Evolutionary conservation across 805 yeast species (phyloP).

Genomic region (Clavispora carvajalis): DNA sequence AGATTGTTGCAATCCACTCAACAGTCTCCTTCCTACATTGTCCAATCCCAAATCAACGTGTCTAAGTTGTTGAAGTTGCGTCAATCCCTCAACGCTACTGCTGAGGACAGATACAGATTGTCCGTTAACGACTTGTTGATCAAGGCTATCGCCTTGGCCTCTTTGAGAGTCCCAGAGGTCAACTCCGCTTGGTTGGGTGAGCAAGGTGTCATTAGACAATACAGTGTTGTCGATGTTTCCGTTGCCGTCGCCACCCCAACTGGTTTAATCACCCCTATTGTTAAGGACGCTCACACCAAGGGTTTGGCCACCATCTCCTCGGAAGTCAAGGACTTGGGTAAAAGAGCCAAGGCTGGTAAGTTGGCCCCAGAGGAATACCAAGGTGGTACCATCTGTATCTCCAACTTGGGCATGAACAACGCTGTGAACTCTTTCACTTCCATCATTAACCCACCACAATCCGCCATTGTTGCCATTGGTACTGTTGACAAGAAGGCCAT

Average conservation of each 20-base stretch:
- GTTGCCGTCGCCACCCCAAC: conserved; percentile 99
- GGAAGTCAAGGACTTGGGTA: conserved; percentile 87
- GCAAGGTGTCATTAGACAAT: conserved; percentile 89
- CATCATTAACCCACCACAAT: conserved; percentile 96
- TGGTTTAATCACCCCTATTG: conserved; percentile 95
- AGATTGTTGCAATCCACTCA: conserved; percentile 85
- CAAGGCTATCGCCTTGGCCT: conserved; percentile 91
- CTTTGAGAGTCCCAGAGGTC: conserved; percentile 85
- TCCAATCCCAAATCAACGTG: conserved; percentile 81
- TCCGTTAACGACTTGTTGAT: conserved; percentile 92
- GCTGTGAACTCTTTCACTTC: conserved; percentile 94
- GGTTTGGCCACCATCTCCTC: conserved; percentile 80
- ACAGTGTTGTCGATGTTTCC: conserved; percentile 87
- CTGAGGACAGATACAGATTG: conserved; percentile 82
- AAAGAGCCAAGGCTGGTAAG: conserved; percentile 93
- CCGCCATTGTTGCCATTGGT: conserved; percentile 90
- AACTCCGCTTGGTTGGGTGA: conserved; percentile 90
- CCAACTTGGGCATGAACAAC: conserved; percentile 97
- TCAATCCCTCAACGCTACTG: conserved; percentile 77
- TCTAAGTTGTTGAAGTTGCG: conserved; percentile 88
- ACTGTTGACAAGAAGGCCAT: conserved; percentile 89
- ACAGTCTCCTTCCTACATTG: conserved; percentile 86
- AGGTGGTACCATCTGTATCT: conserved; percentile 98
- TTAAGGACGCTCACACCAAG: conserved; percentile 78
- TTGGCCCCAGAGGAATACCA: conserved; percentile 94